Base-by-base conservation (phyloP, 495 filamentous ascomycete species). In the Lichina pygmaea region DNA sequence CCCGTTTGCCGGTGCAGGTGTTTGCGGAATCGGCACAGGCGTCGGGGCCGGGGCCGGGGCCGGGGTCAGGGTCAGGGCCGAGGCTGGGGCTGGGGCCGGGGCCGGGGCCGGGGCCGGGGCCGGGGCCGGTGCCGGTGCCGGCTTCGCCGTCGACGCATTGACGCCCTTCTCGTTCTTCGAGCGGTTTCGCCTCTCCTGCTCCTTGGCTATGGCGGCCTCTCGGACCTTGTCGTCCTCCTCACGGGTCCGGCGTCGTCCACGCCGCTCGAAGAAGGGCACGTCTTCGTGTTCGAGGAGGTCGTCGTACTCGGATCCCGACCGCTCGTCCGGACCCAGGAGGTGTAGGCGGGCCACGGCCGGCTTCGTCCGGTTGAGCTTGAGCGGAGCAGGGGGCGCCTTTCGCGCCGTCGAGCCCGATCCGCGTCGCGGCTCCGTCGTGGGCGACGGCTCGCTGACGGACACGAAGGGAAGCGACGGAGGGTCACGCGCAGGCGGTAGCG, bases 201-300 rank as follows among this genome's bases (percentile, higher is more conserved):
- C 78, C 52, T 69, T 70, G 45, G 62, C 54, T 12, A 74, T 64
- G 8, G 74, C 54, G 7, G 70, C 67, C 57, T 85, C 81, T 36
- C 85, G 73, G 43, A 84, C 72, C 45, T 66, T 64, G 49, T 94
- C 85, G 53, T 94, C 85, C 44, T 89, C 84, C 55, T 85, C 82
- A 48, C 85, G 71, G 0, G 85, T 94, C 52, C 77, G 82, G 51
- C 83, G 66, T 34, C 85, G 68, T n/a, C 85, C 85, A 41, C 85
- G 68, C 38, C 38, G 15, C 33, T 75, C 74, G 0, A 68, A 60
- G 43, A 68, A 54, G 1, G 65, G 60, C 34, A 73, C 57, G 48
- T 78, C 77, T 39, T 78, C 72, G 12, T 70, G 72, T 44, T 80
- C 72, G 6, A 76, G 55, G 12, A 75, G 67, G 52, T 86, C 80